These are phyloP conservation scores for Posidonia australis DNA, from an alignment of 106 monocot species.

Conservation along the genomic window DNA sequence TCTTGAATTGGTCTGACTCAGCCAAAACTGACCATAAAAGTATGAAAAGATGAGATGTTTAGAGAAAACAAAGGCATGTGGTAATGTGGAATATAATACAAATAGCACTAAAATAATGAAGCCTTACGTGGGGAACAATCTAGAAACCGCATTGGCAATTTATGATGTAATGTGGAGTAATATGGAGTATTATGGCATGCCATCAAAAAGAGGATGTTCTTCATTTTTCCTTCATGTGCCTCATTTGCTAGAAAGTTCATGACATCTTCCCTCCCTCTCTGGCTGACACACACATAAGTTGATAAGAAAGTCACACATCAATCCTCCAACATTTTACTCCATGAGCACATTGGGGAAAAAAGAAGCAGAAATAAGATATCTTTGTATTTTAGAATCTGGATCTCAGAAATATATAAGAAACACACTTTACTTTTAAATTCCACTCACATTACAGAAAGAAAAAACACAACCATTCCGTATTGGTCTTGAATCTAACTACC, in stretches of 20 bases:
- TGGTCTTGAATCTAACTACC: conserved; percentile 21
- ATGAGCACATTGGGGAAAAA: no score
- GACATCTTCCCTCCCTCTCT: conserved; percentile 98
- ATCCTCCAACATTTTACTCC: no score
- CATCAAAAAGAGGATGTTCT: conserved; percentile 72
- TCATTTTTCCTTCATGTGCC: conserved; percentile 53
- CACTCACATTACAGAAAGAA: not conserved
- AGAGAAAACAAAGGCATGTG: not conserved
- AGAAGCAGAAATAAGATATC: no score
- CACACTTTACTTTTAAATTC: no score
- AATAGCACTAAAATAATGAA: not conserved
- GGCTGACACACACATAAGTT: conserved; percentile 28
- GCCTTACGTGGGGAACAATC: conserved; percentile 80
- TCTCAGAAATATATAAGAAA: no score
- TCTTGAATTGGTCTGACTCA: conserved; percentile 83
- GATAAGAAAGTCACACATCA: conserved; percentile 6
- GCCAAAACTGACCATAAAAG: conserved; percentile 30
- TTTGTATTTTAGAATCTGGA: no score
- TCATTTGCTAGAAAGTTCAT: conserved; percentile 82
- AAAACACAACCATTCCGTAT: not conserved
- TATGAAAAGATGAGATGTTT: conserved; percentile 1
- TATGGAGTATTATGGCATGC: conserved; percentile 95
- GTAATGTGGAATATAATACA: not conserved
- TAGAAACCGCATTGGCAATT: conserved; percentile 86
- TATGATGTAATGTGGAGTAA: conserved; percentile 72